Conservation (phyloP, 192 early-diverging fungal species). For the Bifiguratus adelaidae region DNA sequence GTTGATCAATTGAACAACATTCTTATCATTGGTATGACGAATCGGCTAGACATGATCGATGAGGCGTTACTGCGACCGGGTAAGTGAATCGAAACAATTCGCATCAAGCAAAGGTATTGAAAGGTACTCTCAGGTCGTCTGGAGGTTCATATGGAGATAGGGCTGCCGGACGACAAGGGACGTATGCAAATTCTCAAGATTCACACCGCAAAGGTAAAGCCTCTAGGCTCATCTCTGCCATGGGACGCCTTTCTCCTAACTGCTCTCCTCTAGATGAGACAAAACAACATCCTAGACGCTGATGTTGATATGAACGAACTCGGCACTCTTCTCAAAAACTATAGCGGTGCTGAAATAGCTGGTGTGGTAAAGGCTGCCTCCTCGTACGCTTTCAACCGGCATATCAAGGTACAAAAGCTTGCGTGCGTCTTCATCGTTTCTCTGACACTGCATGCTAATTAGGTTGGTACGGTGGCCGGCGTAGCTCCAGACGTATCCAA, state of each 20-base stretch:
- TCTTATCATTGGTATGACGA: constrained; percentile 98
- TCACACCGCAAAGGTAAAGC: constrained; percentile 69
- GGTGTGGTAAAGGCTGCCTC: constrained; percentile 86
- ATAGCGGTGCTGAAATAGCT: constrained; percentile 93
- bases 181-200: constrained; percentile 94
- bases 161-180: constrained; percentile 84
- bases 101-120: not conserved
- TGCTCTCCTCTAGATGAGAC: constrained; percentile 44
- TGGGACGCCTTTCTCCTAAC: not conserved
- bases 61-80: constrained; percentile 93
- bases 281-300: constrained; percentile 63
- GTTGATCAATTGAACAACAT: constrained; percentile 98
- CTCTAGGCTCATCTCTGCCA: not conserved
- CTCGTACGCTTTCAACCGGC: constrained; percentile 93
- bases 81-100: not conserved
- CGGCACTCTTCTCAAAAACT: constrained; percentile 89
- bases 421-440: not conserved
- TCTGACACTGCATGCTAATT: not conserved
- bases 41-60: constrained; percentile 95
- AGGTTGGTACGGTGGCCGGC: constrained; percentile 65
- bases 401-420: constrained; percentile 55
- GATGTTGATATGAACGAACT: constrained; percentile 83
- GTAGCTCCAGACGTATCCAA: constrained; percentile 79
- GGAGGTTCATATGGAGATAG: constrained; percentile 96
- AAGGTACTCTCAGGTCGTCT: constrained; percentile 45